These are phyloP conservation scores for Phytophthora sansomeana DNA, from an alignment of 352 stramenopile species.

Conservation along the genomic window DNA sequence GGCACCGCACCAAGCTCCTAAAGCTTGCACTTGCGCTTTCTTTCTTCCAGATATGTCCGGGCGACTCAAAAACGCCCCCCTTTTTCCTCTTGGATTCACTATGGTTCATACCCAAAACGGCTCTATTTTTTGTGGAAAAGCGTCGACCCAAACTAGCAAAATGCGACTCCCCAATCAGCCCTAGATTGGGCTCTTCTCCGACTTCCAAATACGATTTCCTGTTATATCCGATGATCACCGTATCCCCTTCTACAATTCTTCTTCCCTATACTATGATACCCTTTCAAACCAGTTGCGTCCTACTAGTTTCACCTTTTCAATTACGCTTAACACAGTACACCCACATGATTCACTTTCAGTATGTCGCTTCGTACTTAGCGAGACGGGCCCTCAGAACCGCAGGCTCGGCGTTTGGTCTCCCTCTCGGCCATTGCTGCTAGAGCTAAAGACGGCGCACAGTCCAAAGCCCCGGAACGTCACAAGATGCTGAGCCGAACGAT, in stretches of 20 bases:
- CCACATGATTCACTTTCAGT: background rate
- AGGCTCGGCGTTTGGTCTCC: slow-evolving; percentile 21
- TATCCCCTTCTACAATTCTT: too few species aligned
- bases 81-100: slow-evolving; percentile 31
- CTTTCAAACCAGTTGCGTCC: too few species aligned
- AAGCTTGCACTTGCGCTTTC: slow-evolving; percentile 34
- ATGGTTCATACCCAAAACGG: slow-evolving; percentile 33
- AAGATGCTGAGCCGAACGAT: slow-evolving; percentile 69
- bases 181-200: background rate
- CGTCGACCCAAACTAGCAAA: background rate
- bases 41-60: slow-evolving; percentile 41
- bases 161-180: background rate
- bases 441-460: slow-evolving; percentile 37
- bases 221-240: too few species aligned
- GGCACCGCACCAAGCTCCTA: background rate
- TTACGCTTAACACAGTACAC: too few species aligned
- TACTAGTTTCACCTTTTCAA: too few species aligned
- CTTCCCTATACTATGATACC: too few species aligned
- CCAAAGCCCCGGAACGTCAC: background rate
- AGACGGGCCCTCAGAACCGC: slow-evolving; percentile 23
- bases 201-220: background rate
- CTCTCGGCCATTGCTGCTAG: slow-evolving; percentile 23
- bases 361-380: background rate
- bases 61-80: slow-evolving; percentile 31
- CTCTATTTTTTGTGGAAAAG: slow-evolving; percentile 26